Evolutionary conservation across 2,329 filamentous ascomycete genomes (phyloP).

Genomic region (Fusarium hostae): DNA sequence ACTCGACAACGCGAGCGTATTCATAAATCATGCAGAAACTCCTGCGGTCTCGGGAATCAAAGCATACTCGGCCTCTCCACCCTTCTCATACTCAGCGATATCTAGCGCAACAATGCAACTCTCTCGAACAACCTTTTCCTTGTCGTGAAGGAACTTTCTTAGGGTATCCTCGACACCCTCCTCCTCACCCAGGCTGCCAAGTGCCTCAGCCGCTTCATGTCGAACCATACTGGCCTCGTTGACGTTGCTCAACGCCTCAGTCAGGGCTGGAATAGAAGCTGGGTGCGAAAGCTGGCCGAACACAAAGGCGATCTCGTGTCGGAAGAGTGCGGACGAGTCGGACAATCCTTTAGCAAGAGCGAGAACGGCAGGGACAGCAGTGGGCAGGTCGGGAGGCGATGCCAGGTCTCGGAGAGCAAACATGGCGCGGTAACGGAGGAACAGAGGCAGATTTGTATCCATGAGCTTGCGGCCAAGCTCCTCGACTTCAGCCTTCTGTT

Average conservation of each 20-base stretch:
- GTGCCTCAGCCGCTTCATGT: slow-evolving; percentile 95
- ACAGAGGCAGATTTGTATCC: slow-evolving; percentile 82
- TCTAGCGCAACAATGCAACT: slow-evolving; percentile 95
- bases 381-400: slow-evolving; percentile 90
- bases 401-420: slow-evolving; percentile 95
- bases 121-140: slow-evolving; percentile 92
- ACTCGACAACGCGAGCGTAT: slow-evolving; percentile 29
- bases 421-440: slow-evolving; percentile 96
- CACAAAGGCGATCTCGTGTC: slow-evolving; percentile 97
- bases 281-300: slow-evolving; percentile 97
- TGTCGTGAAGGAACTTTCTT: slow-evolving; percentile 85
- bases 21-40: slow-evolving; percentile 52
- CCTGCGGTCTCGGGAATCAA: slow-evolving; percentile 76
- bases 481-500: slow-evolving; percentile 77
- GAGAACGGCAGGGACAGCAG: slow-evolving; percentile 85
- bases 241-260: slow-evolving; percentile 78
- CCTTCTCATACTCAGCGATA: slow-evolving; percentile 97
- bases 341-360: slow-evolving; percentile 86
- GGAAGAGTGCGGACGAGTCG: slow-evolving; percentile 91
- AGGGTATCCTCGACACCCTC: slow-evolving; percentile 90
- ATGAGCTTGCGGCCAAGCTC: slow-evolving; percentile 82
- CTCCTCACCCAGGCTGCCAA: slow-evolving; percentile 93
- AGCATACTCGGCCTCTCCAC: slow-evolving; percentile 89
- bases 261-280: slow-evolving; percentile 92
- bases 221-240: slow-evolving; percentile 95